These are phyloP conservation scores for Suillus occidentalis DNA, from an alignment of 768 basidiomycete genomes.

Conservation along the genomic window DNA sequence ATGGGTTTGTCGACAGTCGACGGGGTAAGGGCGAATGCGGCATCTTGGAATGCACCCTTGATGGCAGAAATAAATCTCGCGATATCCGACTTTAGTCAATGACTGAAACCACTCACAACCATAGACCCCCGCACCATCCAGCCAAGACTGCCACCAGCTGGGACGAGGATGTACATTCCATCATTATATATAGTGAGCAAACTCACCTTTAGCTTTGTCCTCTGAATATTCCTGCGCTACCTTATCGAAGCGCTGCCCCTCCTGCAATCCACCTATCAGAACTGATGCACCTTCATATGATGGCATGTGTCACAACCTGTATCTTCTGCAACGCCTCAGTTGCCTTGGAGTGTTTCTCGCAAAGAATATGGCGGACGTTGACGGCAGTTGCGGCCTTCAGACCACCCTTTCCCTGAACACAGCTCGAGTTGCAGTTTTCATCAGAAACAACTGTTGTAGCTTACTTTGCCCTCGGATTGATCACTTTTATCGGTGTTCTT, in stretches of 20 bases:
- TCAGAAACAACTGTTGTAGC: conserved; percentile 1
- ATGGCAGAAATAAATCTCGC: conserved; percentile 9
- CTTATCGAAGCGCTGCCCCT: conserved; percentile 82
- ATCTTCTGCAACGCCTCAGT: conserved; percentile 78
- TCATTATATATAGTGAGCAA: neutral
- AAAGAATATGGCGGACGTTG: conserved; percentile 85
- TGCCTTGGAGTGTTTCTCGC: conserved; percentile 84
- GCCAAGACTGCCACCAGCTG: conserved; percentile 83
- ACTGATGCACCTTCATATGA: neutral
- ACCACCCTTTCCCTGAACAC: conserved; percentile 49
- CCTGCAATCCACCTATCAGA: conserved; percentile 38
- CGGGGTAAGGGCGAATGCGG: conserved; percentile 78
- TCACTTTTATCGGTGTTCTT: conserved; percentile 21
- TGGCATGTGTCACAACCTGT: conserved; percentile 44
- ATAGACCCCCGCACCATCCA: conserved; percentile 88
- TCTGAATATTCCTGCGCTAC: conserved; percentile 89
- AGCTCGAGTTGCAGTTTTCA: conserved; percentile 3
- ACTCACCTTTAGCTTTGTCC: conserved; percentile 82
- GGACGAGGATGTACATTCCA: conserved; percentile 4
- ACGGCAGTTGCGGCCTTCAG: conserved; percentile 80
- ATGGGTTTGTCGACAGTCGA: conserved; percentile 81
- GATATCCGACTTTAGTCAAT: neutral
- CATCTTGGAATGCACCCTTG: conserved; percentile 79
- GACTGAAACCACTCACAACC: conserved; percentile 49
- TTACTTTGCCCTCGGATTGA: conserved; percentile 17